These are phyloP conservation scores for Colletotrichum agaves DNA, from an alignment of 2,329 filamentous ascomycete genomes.

Conservation along the genomic window DNA sequence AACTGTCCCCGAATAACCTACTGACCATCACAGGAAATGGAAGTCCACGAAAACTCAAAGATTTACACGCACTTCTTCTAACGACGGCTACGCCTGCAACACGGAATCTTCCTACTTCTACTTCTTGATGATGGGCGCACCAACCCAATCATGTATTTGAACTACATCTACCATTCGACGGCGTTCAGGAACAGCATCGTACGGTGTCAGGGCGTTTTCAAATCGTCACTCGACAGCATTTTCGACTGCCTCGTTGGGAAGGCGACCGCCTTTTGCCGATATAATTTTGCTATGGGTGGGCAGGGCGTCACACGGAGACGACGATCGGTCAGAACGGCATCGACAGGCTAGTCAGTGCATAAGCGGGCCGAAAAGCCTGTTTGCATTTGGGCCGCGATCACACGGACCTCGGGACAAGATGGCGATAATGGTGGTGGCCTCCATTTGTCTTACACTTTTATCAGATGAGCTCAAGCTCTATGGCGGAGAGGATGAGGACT, in stretches of 20 bases:
- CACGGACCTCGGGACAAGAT: conserved; percentile 34
- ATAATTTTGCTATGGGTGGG: conserved; percentile 39
- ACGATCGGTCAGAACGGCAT: conserved; percentile 11
- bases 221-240: conserved; percentile 43
- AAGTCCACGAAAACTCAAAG: conserved; percentile 98
- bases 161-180: conserved; percentile 59
- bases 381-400: conserved; percentile 30
- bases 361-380: conserved; percentile 15
- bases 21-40: conserved; percentile 87
- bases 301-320: conserved; percentile 20
- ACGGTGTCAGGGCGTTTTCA: conserved; percentile 66
- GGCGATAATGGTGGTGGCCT: conserved; percentile 29
- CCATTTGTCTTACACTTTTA: conserved; percentile 27
- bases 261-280: conserved; percentile 45
- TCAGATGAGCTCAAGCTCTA: conserved; percentile 26
- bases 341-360: conserved; percentile 30
- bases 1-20: background rate
- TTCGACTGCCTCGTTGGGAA: conserved; percentile 23
- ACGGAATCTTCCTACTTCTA: conserved; percentile 45
- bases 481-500: conserved; percentile 17
- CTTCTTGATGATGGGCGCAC: conserved; percentile 41
- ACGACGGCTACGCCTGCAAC: conserved; percentile 56
- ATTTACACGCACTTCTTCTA: conserved; percentile 99
- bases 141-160: conserved; percentile 60
- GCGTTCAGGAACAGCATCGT: conserved; percentile 69